Conservation (phyloP, 1,139 yeast genomes). For the Yamadazyma atlantica region DNA sequence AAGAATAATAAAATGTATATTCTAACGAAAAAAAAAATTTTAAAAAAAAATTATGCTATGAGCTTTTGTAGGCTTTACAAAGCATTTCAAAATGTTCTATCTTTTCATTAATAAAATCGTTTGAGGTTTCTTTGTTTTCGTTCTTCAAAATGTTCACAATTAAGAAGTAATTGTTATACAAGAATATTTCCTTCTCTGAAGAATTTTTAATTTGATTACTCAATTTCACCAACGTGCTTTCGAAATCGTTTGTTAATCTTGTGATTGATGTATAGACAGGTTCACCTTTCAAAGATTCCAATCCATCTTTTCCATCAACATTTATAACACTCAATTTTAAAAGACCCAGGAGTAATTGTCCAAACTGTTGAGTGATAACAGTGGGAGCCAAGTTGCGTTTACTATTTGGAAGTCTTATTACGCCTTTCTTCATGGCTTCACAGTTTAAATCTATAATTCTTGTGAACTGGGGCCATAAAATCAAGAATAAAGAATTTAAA, state of each 20-base stretch:
- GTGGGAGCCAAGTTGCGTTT: conserved; percentile 54
- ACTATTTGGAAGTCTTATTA: conserved; percentile 20
- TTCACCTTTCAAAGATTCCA: conserved; percentile 45
- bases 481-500: conserved; percentile 62
- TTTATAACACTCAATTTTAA: conserved; percentile 49
- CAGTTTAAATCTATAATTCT: conserved; percentile 73
- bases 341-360: conserved; percentile 71
- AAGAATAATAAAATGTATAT: too few species aligned
- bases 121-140: conserved; percentile 40
- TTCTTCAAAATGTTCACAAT: conserved; percentile 48
- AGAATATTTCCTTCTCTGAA: conserved; percentile 63
- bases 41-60: too few species aligned
- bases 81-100: conserved; percentile 60
- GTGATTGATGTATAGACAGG: conserved; percentile 71
- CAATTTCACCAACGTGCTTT: conserved; percentile 69
- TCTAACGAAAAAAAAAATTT: too few species aligned
- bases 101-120: conserved; percentile 55
- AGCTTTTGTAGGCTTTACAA: conserved; percentile 55
- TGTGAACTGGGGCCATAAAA: conserved; percentile 87
- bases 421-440: conserved; percentile 54
- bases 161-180: conserved; percentile 72
- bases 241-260: conserved; percentile 77
- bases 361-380: conserved; percentile 72
- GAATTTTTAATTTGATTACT: conserved; percentile 41
- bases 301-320: conserved; percentile 18